Evolutionary conservation across 1,139 yeast genomes (phyloP), one percentile per base, ranked within the genome.

Genomic region (Petasospora fabianii): DNA sequence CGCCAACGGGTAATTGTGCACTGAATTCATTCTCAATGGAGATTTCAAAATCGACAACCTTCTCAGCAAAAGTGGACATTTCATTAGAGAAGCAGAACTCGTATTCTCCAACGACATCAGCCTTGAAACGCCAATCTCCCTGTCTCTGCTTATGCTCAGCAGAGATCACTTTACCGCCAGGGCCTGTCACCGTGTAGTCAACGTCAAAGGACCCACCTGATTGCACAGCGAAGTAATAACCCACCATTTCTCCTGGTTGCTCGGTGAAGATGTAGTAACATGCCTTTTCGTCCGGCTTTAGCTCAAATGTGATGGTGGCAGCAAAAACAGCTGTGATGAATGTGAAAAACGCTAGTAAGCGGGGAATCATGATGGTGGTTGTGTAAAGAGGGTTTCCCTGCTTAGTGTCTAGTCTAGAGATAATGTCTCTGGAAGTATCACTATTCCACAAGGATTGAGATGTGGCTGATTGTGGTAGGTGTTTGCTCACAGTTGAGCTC

Each of bases 191-290:
- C 27, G 75, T 66, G 62, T 85, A 87, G 61, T 87, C 92, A 42
- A 92, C 78, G 58, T 86, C 95, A 57, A 86, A 86, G 19, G 60
- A 54, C 24, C 62, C 96, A 42, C 97, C 97, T 27, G 84, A 73
- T 63, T 88, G 96, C 36, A 92, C 97, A 14, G 96, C 88, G 69
- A 87, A 92, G 60, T 87, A 85, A 60, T 83, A 90, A 22, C 84
- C 81, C 42, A 92, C 73, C 44, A 74, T 74, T 41, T 88, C 72
- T 50, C 75, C 73, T 11, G 77, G 75, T 44, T 73, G 69, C 37
- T 77, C 76, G 38, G 92, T 85, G 60, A 82, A 76, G 15, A 83
- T 75, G 63, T 84, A 88, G 61, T 75, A 85, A 60, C 98, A 92
- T 40, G 84, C 73, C 46, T 69, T 71, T 47, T 80, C 92, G 51